Evolutionary conservation across 1,139 yeast genomes (phyloP).

Genomic region (Pichia sp.): DNA sequence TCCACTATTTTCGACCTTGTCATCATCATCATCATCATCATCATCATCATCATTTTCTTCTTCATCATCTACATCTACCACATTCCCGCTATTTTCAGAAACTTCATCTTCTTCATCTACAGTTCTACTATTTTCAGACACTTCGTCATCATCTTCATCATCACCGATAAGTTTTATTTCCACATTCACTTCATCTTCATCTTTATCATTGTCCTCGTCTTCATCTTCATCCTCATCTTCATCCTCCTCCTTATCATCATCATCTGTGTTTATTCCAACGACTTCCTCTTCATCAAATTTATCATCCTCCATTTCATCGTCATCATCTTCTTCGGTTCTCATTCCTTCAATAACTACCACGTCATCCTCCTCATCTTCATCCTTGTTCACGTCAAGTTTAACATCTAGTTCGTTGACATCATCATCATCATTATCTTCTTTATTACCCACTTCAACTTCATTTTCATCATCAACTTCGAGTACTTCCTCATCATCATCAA

Average conservation of each 20-base stretch:
- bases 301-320: background rate
- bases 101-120: background rate
- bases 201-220: conserved; percentile 7
- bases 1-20: background rate
- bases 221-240: conserved; percentile 10
- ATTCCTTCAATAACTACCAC: conserved; percentile 2
- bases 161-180: background rate
- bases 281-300: background rate
- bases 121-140: background rate
- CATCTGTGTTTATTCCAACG: background rate
- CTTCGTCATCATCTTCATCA: background rate
- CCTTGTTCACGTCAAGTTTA: background rate
- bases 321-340: conserved; percentile 1
- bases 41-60: conserved; percentile 2
- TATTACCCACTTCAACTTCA: background rate
- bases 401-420: background rate
- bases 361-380: background rate
- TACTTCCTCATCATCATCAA: conserved; percentile 6
- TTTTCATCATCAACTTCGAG: conserved; percentile 1
- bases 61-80: conserved; percentile 1
- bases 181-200: background rate
- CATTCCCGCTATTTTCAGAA: background rate
- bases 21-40: conserved; percentile 1
- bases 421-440: background rate
- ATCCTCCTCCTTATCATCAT: conserved; percentile 3